Base-by-base conservation (phyloP, 164 flowering plant species). In the Liriodendron chinense region DNA sequence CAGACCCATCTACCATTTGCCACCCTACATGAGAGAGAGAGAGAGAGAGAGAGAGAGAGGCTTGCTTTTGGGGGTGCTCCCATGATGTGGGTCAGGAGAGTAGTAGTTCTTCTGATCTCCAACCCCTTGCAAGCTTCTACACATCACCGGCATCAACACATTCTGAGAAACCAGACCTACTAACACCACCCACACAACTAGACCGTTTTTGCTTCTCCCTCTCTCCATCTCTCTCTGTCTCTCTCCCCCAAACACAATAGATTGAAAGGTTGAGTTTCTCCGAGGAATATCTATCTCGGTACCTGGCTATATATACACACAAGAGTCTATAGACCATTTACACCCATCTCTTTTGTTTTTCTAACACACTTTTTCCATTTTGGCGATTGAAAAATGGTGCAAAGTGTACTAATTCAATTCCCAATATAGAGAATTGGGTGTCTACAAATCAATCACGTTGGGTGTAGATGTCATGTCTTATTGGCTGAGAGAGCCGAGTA, bases 31-130 rank as follows among this genome's bases (percentile, higher is more conserved):
- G 56, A 71, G 65, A 62, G 74, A 63, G 74, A 66, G 73, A 57
- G 70, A 72, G 69, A 47, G 74, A 63, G 70, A 83, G 75, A 71
- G 67, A 68, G 70, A 71, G 80, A 77, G 80, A 68, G 72, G 1
- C 47, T 71, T 61, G 9, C 85, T 85, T 69, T 61, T 3, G 47
- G 74, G 7, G 84, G 89, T 34, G 87, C 85, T 62, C 25, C 81
- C 82, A 22, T 81, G 18, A 77, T 76, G 80, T 2, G 91, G 91
- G 80, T 81, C 86, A 18, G 87, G 88, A 75, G 86, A 24, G 78
- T 84, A 86, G 77, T 85, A 89, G 84, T 70, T 84, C 81, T 91
- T 91, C 72, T 91, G 86, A 61, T 79, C 85, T 73, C 5, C 53
- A 66, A 66, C 47, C 20, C 72, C 72, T 25, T 75, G 24, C 65